These are phyloP conservation scores for Boletellus sp. DNA, from an alignment of 768 basidiomycete genomes.

Conservation along the genomic window DNA sequence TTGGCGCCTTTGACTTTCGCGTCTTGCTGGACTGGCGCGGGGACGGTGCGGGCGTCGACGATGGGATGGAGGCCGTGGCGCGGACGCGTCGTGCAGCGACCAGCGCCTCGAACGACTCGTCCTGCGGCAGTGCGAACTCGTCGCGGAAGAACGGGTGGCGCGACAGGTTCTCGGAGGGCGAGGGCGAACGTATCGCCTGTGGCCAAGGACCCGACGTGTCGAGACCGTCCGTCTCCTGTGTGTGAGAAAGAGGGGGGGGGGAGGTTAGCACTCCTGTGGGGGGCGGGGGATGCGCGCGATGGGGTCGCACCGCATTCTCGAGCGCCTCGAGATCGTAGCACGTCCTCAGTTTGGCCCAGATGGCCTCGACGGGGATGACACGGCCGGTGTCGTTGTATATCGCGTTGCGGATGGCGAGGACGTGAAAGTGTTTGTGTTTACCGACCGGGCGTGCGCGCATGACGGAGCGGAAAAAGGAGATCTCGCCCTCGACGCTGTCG, in stretches of 20 bases:
- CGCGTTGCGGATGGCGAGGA: conserved; percentile 67
- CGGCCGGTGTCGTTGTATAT: conserved; percentile 71
- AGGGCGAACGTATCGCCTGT: conserved; percentile 58
- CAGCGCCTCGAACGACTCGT: conserved; percentile 56
- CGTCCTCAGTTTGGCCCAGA: conserved; percentile 70
- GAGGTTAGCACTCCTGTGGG: neutral
- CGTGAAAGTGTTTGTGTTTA: conserved; percentile 78
- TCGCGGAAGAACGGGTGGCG: conserved; percentile 70
- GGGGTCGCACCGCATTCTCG: conserved; percentile 51
- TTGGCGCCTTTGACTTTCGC: conserved; percentile 47
- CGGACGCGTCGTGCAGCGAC: conserved; percentile 63
- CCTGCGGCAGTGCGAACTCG: conserved; percentile 61
- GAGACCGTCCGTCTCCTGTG: conserved; percentile 46
- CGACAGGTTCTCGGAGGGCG: conserved; percentile 64
- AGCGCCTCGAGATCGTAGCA: conserved; percentile 76
- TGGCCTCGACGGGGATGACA: conserved; percentile 52
- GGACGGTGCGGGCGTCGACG: conserved; percentile 56
- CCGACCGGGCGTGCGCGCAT: conserved; percentile 82
- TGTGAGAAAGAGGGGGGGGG: no score
- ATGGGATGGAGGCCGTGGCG: conserved; percentile 50
- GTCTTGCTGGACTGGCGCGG: conserved; percentile 36
- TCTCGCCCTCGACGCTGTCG: conserved; percentile 75
- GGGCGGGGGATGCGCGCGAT: neutral
- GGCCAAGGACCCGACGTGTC: conserved; percentile 44
- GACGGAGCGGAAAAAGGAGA: conserved; percentile 78